Evolutionary conservation across 495 filamentous ascomycete genomes (phyloP).

Genomic region (Penicillium atrosanguineum): DNA sequence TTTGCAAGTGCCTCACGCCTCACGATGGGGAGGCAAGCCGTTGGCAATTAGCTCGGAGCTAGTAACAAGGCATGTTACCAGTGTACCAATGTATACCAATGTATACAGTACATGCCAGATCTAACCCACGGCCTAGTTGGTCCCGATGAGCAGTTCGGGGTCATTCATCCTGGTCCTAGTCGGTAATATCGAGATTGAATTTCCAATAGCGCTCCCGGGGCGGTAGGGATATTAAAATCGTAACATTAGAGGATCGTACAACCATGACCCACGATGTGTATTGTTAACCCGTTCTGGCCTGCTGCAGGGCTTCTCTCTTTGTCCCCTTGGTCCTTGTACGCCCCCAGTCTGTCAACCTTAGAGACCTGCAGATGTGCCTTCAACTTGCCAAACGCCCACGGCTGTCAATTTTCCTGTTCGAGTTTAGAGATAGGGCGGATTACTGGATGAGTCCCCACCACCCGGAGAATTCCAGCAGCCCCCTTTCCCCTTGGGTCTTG

Average conservation of each 20-base stretch:
- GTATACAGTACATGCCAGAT: conserved; percentile 12
- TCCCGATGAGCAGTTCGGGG: conserved; percentile 28
- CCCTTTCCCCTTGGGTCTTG: conserved; percentile 6
- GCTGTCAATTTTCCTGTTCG: conserved; percentile 34
- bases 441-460: conserved; percentile 29
- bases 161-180: conserved; percentile 13
- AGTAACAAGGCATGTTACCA: neutral
- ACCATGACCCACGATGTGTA: conserved; percentile 1
- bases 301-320: conserved; percentile 1
- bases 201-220: no score
- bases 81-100: neutral
- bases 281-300: conserved; percentile 8
- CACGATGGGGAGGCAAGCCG: conserved; percentile 14
- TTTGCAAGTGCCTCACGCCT: neutral
- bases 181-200: conserved; percentile 9
- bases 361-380: neutral
- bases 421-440: conserved; percentile 36
- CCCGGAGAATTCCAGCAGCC: conserved; percentile 21
- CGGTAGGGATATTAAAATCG: no score
- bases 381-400: conserved; percentile 17
- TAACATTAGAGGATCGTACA: neutral
- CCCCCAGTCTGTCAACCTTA: conserved; percentile 2
- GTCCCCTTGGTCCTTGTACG: neutral
- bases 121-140: conserved; percentile 13
- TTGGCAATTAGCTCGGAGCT: conserved; percentile 18